Evolutionary conservation across 805 yeast species (phyloP).

Genomic region (Candida ulmi): DNA sequence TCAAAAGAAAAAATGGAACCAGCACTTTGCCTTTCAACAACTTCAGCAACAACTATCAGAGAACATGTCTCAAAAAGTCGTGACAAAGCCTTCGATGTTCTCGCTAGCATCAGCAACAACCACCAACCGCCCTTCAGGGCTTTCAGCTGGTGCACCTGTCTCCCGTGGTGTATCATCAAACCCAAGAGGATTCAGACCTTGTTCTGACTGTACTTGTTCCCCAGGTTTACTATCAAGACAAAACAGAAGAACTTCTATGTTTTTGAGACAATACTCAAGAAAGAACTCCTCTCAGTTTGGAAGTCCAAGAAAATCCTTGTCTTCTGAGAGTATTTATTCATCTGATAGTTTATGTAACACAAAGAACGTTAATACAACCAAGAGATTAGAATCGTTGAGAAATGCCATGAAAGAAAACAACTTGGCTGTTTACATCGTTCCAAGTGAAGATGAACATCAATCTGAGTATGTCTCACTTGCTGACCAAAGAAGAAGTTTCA

Average conservation of each 20-base stretch:
- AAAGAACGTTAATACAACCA: constrained; percentile 48
- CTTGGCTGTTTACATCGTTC: constrained; percentile 69
- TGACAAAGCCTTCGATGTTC: constrained; percentile 36
- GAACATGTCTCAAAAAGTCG: constrained; percentile 26
- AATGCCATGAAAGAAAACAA: constrained; percentile 54
- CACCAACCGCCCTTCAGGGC: constrained; percentile 18
- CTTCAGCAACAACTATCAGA: too few species aligned
- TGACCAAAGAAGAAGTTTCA: constrained; percentile 78
- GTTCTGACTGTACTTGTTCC: constrained; percentile 77
- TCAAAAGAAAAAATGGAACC: too few species aligned
- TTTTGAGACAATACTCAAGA: constrained; percentile 36
- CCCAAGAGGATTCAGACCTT: constrained; percentile 38
- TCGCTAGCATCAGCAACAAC: constrained; percentile 30
- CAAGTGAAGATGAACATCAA: constrained; percentile 91
- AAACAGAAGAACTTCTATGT: constrained; percentile 51
- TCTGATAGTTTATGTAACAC: constrained; percentile 32
- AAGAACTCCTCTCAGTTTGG: constrained; percentile 22
- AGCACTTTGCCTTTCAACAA: too few species aligned
- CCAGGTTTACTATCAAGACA: constrained; percentile 73
- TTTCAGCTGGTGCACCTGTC: not conserved
- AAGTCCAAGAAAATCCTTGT: constrained; percentile 21
- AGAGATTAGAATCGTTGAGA: constrained; percentile 58
- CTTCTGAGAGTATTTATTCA: constrained; percentile 31
- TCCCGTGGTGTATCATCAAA: constrained; percentile 4
- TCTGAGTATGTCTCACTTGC: constrained; percentile 80